These are phyloP conservation scores for Puccinia coronata DNA, from an alignment of 1,284 basidiomycete species.

Conservation along the genomic window DNA sequence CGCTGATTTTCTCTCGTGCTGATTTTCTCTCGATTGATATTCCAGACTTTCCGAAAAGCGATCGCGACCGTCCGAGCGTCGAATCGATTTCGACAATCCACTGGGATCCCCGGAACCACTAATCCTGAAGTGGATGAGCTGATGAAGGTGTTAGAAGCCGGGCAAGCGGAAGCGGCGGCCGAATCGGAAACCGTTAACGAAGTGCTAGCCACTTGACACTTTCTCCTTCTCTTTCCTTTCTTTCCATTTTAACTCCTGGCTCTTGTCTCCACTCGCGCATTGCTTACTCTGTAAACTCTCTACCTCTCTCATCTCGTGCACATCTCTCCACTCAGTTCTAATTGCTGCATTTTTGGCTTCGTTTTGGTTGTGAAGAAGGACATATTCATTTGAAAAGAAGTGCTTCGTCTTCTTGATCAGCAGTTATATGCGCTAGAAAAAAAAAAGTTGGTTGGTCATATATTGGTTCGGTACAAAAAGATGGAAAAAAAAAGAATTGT, in stretches of 20 bases:
- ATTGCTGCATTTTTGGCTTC: too few species aligned
- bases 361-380: too few species aligned
- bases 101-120: constrained; percentile 11
- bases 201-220: constrained; percentile 30
- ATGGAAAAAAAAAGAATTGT: too few species aligned
- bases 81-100: constrained; percentile 42
- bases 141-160: constrained; percentile 37
- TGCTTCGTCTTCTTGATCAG: too few species aligned
- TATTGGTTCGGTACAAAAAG: too few species aligned
- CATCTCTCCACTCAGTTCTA: too few species aligned
- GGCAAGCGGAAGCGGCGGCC: constrained; percentile 33
- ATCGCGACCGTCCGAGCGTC: constrained; percentile 45
- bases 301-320: too few species aligned
- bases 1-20: neutral
- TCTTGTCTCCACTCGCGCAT: neutral
- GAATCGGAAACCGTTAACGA: constrained; percentile 45
- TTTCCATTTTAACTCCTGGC: too few species aligned
- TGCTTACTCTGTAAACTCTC: neutral
- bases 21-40: neutral
- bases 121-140: constrained; percentile 37
- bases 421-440: too few species aligned
- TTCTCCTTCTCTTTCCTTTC: neutral
- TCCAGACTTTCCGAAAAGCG: constrained; percentile 46
- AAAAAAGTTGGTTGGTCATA: too few species aligned
- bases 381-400: too few species aligned